phyloP scores from a whole-genome alignment of 257 asterid species.

The Datura wrightii region DNA sequence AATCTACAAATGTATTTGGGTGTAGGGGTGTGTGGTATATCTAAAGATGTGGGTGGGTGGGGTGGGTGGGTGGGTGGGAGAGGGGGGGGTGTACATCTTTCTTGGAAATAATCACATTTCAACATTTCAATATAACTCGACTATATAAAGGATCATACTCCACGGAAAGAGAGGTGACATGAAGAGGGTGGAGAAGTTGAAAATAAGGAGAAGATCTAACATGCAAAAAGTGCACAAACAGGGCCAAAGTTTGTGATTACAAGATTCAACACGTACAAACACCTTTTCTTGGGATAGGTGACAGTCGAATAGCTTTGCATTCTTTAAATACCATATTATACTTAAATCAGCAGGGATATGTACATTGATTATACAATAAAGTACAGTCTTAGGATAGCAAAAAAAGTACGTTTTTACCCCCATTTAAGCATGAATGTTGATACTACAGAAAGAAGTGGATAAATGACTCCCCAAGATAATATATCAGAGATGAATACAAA shows the following conservation, averaged over 20 bases:
- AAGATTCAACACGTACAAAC: constrained; percentile 15
- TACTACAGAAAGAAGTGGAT: neutral
- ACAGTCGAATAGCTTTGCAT: neutral
- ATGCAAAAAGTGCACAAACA: constrained; percentile 17
- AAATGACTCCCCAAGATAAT: constrained; percentile 1
- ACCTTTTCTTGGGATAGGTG: neutral
- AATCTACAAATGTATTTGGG: neutral
- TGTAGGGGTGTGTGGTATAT: neutral
- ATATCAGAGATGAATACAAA: neutral
- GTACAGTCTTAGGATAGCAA: neutral
- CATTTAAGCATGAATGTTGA: neutral
- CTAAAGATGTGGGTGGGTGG: neutral
- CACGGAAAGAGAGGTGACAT: neutral
- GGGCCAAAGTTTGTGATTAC: neutral
- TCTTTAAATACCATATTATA: constrained; percentile 8
- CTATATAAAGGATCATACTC: constrained; percentile 1
- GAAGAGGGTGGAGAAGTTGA: neutral
- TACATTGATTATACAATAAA: constrained; percentile 27
- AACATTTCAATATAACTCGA: neutral
- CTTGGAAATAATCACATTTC: constrained; percentile 15
- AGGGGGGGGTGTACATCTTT: no score
- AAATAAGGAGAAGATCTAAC: neutral
- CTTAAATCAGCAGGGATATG: neutral
- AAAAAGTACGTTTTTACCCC: neutral
- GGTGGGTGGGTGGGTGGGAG: no score